Conservation (phyloP, 768 basidiomycete genomes). For the Mrakia blollopis region DNA sequence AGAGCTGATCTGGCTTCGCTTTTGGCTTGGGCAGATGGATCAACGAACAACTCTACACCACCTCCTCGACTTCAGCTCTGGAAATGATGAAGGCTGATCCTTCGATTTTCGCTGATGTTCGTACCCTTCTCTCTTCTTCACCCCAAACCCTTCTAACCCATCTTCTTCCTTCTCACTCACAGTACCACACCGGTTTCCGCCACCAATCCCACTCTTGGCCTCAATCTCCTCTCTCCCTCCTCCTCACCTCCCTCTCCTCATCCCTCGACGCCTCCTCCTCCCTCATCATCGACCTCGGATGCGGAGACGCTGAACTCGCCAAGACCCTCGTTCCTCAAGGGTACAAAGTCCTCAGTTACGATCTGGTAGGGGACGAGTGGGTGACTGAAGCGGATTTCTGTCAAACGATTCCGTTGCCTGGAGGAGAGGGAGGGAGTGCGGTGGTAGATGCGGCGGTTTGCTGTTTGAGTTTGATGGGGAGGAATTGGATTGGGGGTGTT, state of each 20-base stretch:
- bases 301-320: conserved; percentile 87
- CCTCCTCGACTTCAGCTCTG: conserved; percentile 25
- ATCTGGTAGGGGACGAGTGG: conserved; percentile 50
- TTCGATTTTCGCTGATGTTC: conserved; percentile 26
- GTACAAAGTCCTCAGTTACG: conserved; percentile 42
- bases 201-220: conserved; percentile 91
- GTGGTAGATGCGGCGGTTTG: conserved; percentile 88
- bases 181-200: conserved; percentile 84
- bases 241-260: conserved; percentile 57
- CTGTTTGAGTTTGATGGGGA: conserved; percentile 92
- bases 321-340: conserved; percentile 65
- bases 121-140: not conserved
- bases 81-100: conserved; percentile 33
- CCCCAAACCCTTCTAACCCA: not conserved
- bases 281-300: conserved; percentile 87
- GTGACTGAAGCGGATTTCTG: conserved; percentile 91
- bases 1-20: not conserved
- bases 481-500: conserved; percentile 88
- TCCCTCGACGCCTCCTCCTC: not conserved
- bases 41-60: conserved; percentile 34
- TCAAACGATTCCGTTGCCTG: conserved; percentile 72
- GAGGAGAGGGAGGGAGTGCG: conserved; percentile 55
- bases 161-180: not conserved
- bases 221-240: conserved; percentile 81
- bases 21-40: conserved; percentile 11